Evolutionary conservation across 805 yeast genomes (phyloP).

Genomic region (Myxozyma neglecta): DNA sequence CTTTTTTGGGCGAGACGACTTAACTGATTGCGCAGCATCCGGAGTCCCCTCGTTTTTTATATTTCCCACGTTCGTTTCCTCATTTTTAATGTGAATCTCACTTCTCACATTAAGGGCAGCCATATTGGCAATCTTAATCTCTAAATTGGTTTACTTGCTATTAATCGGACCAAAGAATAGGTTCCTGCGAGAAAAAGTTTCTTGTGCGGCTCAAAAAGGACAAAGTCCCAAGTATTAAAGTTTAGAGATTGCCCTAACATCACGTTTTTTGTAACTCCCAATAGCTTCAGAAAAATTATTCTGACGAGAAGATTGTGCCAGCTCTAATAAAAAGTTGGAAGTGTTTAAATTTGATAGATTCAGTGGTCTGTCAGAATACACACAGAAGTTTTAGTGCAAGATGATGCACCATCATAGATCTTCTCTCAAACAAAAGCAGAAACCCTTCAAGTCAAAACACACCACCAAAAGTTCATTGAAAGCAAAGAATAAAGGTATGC

Average conservation of each 20-base stretch:
- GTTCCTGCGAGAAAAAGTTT: background rate
- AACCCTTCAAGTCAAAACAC: slow-evolving; percentile 89
- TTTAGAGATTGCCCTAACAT: slow-evolving; percentile 1
- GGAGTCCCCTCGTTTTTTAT: background rate
- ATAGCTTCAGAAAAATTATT: background rate
- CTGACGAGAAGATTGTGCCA: background rate
- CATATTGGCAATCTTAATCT: background rate
- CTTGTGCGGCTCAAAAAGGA: slow-evolving; percentile 3
- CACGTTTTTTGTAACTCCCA: slow-evolving; percentile 4
- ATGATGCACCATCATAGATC: slow-evolving; percentile 70
- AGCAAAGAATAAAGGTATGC: slow-evolving; percentile 53
- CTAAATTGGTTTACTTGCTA: background rate
- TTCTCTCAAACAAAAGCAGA: slow-evolving; percentile 78
- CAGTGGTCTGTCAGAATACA: too few relatives aligned
- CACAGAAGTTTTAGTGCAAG: background rate
- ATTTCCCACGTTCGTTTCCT: background rate
- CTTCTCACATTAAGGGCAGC: slow-evolving; percentile 5
- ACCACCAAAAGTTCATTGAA: slow-evolving; percentile 85
- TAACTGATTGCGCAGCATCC: background rate
- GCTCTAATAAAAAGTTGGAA: background rate
- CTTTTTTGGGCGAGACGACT: slow-evolving; percentile 4
- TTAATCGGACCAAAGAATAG: background rate
- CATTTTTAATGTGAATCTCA: background rate
- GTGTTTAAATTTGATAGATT: background rate
- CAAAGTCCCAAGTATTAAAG: background rate